phyloP scores from a whole-genome alignment of 202 grass and related monocot genomes.

The Brachypodium distachyon region DNA sequence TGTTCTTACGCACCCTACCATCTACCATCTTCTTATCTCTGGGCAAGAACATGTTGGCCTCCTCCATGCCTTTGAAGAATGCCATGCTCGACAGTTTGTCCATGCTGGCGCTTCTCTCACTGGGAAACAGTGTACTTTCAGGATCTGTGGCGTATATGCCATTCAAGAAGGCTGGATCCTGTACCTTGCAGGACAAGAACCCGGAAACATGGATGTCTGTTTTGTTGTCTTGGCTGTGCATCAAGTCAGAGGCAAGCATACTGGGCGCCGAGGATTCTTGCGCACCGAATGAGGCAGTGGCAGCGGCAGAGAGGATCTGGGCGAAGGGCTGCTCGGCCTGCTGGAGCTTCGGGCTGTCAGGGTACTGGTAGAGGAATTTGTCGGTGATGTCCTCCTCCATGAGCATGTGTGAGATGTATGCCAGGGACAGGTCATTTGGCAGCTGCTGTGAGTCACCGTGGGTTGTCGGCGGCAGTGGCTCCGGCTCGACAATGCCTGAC shows the following conservation, averaged over 20 bases:
- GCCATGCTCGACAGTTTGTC: not conserved
- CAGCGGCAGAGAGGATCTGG: conserved; percentile 21
- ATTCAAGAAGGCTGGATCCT: not conserved
- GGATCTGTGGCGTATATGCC: not conserved
- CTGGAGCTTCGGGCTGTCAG: conserved; percentile 18
- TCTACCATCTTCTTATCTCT: not conserved
- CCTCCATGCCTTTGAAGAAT: not conserved
- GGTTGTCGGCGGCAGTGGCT: not conserved
- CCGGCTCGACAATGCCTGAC: not conserved
- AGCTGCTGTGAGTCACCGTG: not conserved
- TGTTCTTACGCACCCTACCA: conserved; percentile 13
- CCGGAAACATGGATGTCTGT: not conserved
- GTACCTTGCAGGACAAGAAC: not conserved
- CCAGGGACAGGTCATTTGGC: not conserved
- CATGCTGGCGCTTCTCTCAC: not conserved
- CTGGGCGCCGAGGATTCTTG: not conserved
- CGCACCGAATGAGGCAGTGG: not conserved
- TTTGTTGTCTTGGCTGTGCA: not conserved
- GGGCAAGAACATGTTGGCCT: conserved; percentile 38
- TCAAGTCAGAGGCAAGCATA: not conserved
- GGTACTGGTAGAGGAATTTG: conserved; percentile 17
- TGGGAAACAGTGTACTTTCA: not conserved
- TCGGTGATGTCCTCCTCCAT: conserved; percentile 18
- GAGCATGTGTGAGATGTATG: not conserved
- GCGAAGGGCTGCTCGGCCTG: conserved; percentile 18